Evolutionary conservation across 129 eudicot genomes (phyloP).

Genomic region (Erigeron canadensis): DNA sequence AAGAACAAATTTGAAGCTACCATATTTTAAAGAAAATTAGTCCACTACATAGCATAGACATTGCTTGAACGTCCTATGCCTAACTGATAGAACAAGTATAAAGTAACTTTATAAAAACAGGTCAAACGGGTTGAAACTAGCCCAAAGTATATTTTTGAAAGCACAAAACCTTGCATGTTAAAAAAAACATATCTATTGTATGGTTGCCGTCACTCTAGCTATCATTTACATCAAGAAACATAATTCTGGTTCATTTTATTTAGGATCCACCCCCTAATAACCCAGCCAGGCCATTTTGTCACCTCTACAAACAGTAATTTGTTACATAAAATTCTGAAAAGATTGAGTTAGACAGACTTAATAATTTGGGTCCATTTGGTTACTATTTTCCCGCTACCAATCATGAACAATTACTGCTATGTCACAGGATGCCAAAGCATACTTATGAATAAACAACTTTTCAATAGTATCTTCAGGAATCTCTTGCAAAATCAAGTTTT

Average conservation of each 20-base stretch:
- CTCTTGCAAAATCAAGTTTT: constrained; percentile 80
- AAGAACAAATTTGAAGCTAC: neutral
- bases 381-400: constrained; percentile 49
- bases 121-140: constrained; percentile 8
- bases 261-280: neutral
- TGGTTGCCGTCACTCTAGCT: too few species aligned
- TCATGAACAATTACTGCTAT: constrained; percentile 84
- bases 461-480: constrained; percentile 72
- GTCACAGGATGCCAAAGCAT: constrained; percentile 88
- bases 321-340: neutral
- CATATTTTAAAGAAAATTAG: neutral
- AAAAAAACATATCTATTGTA: neutral
- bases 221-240: too few species aligned
- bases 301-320: neutral
- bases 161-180: neutral
- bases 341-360: neutral
- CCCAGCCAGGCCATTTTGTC: neutral
- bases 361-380: neutral
- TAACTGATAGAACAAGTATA: neutral
- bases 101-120: neutral
- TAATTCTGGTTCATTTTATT: too few species aligned
- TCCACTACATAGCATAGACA: neutral
- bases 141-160: neutral
- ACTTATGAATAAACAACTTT: constrained; percentile 49
- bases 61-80: neutral